Conservation (phyloP, 306 rosid genomes). For the Pyrus pyrifolia region DNA sequence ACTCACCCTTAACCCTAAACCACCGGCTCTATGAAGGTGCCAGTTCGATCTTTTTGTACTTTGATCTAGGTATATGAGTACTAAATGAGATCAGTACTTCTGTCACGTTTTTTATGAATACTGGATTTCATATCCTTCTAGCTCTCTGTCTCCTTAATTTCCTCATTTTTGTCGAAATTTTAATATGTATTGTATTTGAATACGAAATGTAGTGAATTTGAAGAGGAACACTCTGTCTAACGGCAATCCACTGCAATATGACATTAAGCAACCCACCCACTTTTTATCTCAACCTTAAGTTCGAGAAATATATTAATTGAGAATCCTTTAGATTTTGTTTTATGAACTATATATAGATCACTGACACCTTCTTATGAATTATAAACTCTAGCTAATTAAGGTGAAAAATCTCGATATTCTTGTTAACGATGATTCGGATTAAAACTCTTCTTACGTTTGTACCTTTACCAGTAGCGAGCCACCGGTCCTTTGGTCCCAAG, state of each 20-base stretch:
- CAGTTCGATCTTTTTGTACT: not conserved
- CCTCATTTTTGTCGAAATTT: not conserved
- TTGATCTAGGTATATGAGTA: not conserved
- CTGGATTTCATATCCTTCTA: not conserved
- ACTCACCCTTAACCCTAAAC: not conserved
- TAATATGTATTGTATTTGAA: not conserved
- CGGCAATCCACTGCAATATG: too few relatives aligned
- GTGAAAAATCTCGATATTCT: not conserved
- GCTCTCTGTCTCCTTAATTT: not conserved
- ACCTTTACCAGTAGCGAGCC: not conserved
- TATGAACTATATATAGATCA: not conserved
- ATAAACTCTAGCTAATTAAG: not conserved
- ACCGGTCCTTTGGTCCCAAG: too few relatives aligned
- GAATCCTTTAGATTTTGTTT: not conserved
- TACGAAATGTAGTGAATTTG: not conserved
- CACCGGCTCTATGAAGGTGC: not conserved
- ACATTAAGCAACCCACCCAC: not conserved
- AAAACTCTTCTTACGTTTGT: not conserved
- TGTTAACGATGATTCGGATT: not conserved
- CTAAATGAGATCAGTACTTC: not conserved
- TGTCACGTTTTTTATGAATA: not conserved
- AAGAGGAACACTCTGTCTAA: too few relatives aligned
- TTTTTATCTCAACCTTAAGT: not conserved
- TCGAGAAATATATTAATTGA: not conserved
- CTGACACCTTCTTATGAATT: too few relatives aligned